A percentile compares a stretch with the other conserved stretches of the same genome.
Evolutionary conservation across 2,329 filamentous ascomycete species (phyloP).

Genomic region (Lanzia echinophila): DNA sequence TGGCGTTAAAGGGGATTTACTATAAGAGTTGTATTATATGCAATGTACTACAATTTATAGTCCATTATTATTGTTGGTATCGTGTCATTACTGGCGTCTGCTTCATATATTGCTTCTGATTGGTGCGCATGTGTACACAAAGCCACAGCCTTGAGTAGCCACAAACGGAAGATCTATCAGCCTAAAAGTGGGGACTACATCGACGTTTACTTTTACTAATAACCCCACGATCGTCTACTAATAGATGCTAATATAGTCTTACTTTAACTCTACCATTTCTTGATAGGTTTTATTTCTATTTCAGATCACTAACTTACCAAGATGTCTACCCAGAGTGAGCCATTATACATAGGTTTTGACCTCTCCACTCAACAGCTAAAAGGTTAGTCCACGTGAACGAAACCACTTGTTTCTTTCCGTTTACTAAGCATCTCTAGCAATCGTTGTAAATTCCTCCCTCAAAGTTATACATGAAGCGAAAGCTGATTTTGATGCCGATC

Average conservation of each 20-base stretch:
- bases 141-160: neutral
- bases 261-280: neutral
- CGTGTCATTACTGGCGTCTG: too few relatives aligned
- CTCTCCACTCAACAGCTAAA: conserved; percentile 96
- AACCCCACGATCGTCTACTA: conserved; percentile 5
- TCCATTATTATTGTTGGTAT: neutral
- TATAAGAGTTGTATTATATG: neutral
- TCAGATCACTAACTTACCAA: conserved; percentile 11
- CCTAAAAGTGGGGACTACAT: conserved; percentile 10
- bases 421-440: conserved; percentile 44
- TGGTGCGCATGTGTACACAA: conserved; percentile 16
- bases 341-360: conserved; percentile 87
- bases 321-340: conserved; percentile 39
- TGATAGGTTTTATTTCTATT: neutral
- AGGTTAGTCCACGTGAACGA: conserved; percentile 43
- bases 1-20: conserved; percentile 2
- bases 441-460: conserved; percentile 78
- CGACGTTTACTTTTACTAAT: conserved; percentile 7
- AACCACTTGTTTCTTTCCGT: conserved; percentile 1
- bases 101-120: conserved; percentile 9
- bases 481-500: conserved; percentile 90
- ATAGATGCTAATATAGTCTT: neutral
- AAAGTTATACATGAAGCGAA: conserved; percentile 78
- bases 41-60: conserved; percentile 6
- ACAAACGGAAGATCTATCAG: conserved; percentile 2